Evolutionary conservation across 1,284 basidiomycete species (phyloP).

Genomic region (Sanghuangporus baumii): DNA sequence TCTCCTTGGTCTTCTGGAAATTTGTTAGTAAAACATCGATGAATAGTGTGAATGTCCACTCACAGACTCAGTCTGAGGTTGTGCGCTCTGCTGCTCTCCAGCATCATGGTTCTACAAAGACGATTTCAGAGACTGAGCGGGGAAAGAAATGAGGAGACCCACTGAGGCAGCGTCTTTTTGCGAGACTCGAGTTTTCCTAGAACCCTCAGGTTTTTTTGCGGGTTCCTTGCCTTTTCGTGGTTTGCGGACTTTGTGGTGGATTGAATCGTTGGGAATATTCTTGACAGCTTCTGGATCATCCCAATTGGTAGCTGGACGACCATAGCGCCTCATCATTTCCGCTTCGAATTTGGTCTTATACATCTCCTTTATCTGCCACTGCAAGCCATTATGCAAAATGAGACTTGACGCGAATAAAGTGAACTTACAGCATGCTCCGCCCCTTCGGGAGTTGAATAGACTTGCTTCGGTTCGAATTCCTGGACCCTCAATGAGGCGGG

Average conservation of each 20-base stretch:
- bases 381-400: background rate
- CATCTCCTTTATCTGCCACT: background rate
- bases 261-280: background rate
- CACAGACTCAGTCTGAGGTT: background rate
- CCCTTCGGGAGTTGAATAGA: background rate
- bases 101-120: too few species aligned
- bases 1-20: background rate
- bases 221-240: background rate
- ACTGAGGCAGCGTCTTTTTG: too few species aligned
- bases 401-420: background rate
- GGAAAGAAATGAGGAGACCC: too few species aligned
- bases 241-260: background rate
- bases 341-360: background rate
- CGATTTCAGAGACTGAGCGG: too few species aligned
- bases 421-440: background rate
- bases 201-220: background rate
- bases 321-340: background rate
- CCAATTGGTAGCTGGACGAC: background rate
- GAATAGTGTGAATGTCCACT: background rate
- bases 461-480: background rate
- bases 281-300: background rate
- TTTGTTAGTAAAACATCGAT: background rate
- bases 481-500: background rate
- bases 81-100: too few species aligned
- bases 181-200: too few species aligned